Conservation (phyloP, 371 early-diverging fungal genomes). For the Mucor lusitanicus region DNA sequence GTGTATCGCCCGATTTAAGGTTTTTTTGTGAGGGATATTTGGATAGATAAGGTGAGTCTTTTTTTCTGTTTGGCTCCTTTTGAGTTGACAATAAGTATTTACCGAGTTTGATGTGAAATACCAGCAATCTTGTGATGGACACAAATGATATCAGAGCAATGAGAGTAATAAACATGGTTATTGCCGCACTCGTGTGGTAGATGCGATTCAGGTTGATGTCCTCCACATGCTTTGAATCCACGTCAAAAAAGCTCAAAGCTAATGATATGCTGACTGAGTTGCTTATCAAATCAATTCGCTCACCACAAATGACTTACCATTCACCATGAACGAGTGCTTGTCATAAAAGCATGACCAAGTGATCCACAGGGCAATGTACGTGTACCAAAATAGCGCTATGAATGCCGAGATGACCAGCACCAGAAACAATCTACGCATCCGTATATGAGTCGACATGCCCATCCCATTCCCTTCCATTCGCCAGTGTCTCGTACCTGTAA, state of each 20-base stretch:
- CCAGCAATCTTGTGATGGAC: slow-evolving; percentile 40
- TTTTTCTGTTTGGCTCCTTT: background rate
- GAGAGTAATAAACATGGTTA: slow-evolving; percentile 16
- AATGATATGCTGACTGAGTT: background rate
- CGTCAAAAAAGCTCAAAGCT: slow-evolving; percentile 2
- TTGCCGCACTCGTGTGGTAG: background rate
- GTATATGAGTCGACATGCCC: background rate
- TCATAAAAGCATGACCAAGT: slow-evolving; percentile 35
- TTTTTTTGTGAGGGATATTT: background rate
- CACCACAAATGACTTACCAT: slow-evolving; percentile 23
- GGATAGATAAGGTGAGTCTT: slow-evolving; percentile 1
- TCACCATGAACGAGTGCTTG: slow-evolving; percentile 28
- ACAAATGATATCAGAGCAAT: slow-evolving; percentile 25
- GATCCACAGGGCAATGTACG: slow-evolving; percentile 24
- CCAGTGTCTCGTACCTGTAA: slow-evolving; percentile 53
- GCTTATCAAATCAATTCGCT: background rate
- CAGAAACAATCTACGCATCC: slow-evolving; percentile 19
- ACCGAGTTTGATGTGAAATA: slow-evolving; percentile 54
- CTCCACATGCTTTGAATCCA: background rate
- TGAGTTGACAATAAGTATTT: slow-evolving; percentile 1
- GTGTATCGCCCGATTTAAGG: background rate
- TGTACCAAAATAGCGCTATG: slow-evolving; percentile 34
- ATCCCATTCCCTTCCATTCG: background rate
- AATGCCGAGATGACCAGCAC: slow-evolving; percentile 27
- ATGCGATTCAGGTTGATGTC: background rate